Evolutionary conservation across 768 basidiomycete species (phyloP), one percentile per base, ranked within the genome.

Genomic region (Hypsizygus marmoreus): DNA sequence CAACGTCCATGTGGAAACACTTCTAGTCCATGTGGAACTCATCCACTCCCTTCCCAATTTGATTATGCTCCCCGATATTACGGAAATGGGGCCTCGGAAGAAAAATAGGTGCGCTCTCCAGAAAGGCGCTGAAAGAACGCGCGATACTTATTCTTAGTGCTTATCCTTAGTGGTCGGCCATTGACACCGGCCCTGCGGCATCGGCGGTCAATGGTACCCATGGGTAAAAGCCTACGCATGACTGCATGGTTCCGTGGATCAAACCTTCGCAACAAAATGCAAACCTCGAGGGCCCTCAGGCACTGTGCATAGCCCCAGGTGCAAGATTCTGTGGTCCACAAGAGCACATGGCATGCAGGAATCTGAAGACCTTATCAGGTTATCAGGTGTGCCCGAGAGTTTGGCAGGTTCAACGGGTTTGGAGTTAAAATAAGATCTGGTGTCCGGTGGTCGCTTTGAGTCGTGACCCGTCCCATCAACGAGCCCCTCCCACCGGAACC

Each of bases 321-420:
- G 22, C 41, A 32, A 31, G 41, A 6, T 40, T 42, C 36, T 22
- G 41, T 32, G 41, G 30, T 33, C 14, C 30, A 32, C 19, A 19
- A n/a, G n/a, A 35, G 33, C 43, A 44, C 43, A 44, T 44, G 43
- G 30, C 30, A 35, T 29, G 26, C 4, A n/a, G n/a, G 39, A 30
- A 30, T 19, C 39, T n/a, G n/a, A n/a, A n/a, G n/a, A 20, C 41
- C 41, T 14, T 40, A 40, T 42, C 30, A 17, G 11, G 25, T n/a
- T 29, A 40, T 16, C 41, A 23, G 29, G 29, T 28, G 24, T 24
- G 22, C n/a, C n/a, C n/a, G 23, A 26, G 20, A 3, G 16, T 9
- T 16, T 7, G 25, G 7, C 40, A n/a, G n/a, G n/a, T n/a, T n/a
- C n/a, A n/a, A n/a, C n/a, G n/a, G n/a, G n/a, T n/a, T n/a, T n/a